Evolutionary conservation across 495 filamentous ascomycete species (phyloP), one percentile per base, ranked within the genome.

Genomic region (Podospora australis): DNA sequence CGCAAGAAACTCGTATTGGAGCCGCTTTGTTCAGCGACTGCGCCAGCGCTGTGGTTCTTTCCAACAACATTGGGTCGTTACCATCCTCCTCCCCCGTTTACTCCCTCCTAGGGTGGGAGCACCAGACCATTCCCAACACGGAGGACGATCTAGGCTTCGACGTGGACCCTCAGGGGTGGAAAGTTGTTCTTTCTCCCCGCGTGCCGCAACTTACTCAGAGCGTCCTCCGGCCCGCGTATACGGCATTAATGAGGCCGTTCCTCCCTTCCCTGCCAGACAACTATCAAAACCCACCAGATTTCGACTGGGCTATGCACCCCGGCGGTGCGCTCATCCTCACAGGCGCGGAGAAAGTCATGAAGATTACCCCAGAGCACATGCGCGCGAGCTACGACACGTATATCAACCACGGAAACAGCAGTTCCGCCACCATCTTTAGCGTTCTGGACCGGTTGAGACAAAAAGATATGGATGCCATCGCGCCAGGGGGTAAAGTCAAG

Each of bases 231-330:
- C 73, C 78, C 19, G 67, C 73, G 11, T 83, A 79, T 47, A 44
- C 59, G 25, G 63, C 71, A 14, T 64, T 82, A 11, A 42, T 80
- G 13, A n/a, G n/a, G n/a, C 50, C 62, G 0, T 43, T 78, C 5
- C 60, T 64, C 5, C 57, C 64, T 22, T 49, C 59, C 4, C 59
- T 80, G 4, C 69, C 71, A 6, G 58, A 59, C 17, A 41, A 57
- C 13, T 74, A 74, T 54, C 57, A 56, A 43, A 43, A 30, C 1
- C 66, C 78, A 1, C 39, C 57, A 0, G 78, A 81, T 44, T 82
- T 83, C 45, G 81, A 86, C 61, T 86, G 82, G 82, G 82, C 80
- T 1, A 70, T 85, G 51, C 82, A 86, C 56, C 82, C 82, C 0
- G 82, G 82, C 4, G 82, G 82, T 25, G 60, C 75, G 13, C 79